Base-by-base conservation (phyloP, 2,329 filamentous ascomycete species). In the Ascochyta lentis region DNA sequence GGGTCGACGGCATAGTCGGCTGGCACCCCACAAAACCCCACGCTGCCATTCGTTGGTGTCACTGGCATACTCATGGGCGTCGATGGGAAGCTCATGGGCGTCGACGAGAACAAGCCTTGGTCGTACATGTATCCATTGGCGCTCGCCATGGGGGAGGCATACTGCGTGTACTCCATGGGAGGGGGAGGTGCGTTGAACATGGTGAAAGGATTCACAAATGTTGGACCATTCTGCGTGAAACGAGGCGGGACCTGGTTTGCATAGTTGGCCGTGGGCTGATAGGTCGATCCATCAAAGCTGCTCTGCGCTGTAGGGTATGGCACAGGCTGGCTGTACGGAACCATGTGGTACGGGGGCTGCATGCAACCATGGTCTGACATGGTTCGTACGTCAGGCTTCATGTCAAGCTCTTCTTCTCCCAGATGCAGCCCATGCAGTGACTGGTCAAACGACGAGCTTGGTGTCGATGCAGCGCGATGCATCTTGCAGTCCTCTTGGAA, bases 11-110 rank as follows among this genome's bases (percentile, higher is more conserved):
- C 27, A 35, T 47, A 49, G 31, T 60, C 44, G 29, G 43, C 35
- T 19, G 57, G 63, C 9, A 63, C 51, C 6, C 54, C 50, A 7
- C 60, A 22, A 45, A 63, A 66, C 9, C 49, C 29, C 13, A 51
- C 40, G 31, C 41, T 44, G 24, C 38, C 15, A 12, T 49, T 44
- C 23, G 49, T 19, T 15, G 56, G 49, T 16, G 52, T 37, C 40
- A 53, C 24, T 6, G 56, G 19, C 46, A 59, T 49, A 13, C 26
- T 37, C 38, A 57, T 50, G 1, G 48, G 46, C 9, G 53, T 42
- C 12, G 29, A 45, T 12, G 44, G 13, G 26, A 44, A 60, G 31
- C 47, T 41, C 35, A 49, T 49, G 16, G 52, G 52, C 19, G 53
- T 46, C 4, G 53, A 6, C n/a, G 53, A 23, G 31, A 37, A 55